Evolutionary conservation across 1,284 basidiomycete genomes (phyloP).

Genomic region (Amylostereum chailletii): DNA sequence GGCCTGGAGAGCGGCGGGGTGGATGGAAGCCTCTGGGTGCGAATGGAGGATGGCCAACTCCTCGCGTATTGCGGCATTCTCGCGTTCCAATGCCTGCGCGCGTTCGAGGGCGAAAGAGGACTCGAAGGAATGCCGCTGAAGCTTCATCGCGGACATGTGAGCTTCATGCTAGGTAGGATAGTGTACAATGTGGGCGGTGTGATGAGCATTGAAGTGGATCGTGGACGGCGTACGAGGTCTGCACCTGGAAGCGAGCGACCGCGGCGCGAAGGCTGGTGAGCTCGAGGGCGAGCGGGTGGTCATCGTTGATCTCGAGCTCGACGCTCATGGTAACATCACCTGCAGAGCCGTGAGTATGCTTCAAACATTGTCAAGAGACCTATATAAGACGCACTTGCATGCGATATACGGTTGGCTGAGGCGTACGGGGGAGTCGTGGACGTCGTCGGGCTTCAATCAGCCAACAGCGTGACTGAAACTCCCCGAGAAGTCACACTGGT

Average conservation of each 20-base stretch:
- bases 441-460: too few relatives aligned
- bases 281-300: slow-evolving; percentile 62
- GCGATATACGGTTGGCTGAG: too few relatives aligned
- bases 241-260: slow-evolving; percentile 58
- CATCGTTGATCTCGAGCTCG: slow-evolving; percentile 26
- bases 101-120: slow-evolving; percentile 39
- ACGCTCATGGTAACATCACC: slow-evolving; percentile 11
- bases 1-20: slow-evolving; percentile 40
- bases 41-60: slow-evolving; percentile 47
- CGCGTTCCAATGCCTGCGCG: slow-evolving; percentile 39
- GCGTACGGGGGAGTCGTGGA: too few relatives aligned
- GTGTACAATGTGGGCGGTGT: slow-evolving; percentile 1
- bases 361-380: too few relatives aligned
- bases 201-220: slow-evolving; percentile 9
- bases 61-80: slow-evolving; percentile 43
- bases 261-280: slow-evolving; percentile 55
- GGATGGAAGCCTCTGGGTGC: slow-evolving; percentile 33
- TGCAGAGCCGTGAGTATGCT: neutral
- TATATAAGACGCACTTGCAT: too few relatives aligned
- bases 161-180: slow-evolving; percentile 51
- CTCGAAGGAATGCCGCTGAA: slow-evolving; percentile 54
- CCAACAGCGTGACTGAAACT: too few relatives aligned
- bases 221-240: slow-evolving; percentile 9
- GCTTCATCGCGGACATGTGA: slow-evolving; percentile 50
- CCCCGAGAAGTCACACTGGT: too few relatives aligned